Evolutionary conservation across 257 asterid genomes (phyloP).

Genomic region (Ligustrum vulgare): DNA sequence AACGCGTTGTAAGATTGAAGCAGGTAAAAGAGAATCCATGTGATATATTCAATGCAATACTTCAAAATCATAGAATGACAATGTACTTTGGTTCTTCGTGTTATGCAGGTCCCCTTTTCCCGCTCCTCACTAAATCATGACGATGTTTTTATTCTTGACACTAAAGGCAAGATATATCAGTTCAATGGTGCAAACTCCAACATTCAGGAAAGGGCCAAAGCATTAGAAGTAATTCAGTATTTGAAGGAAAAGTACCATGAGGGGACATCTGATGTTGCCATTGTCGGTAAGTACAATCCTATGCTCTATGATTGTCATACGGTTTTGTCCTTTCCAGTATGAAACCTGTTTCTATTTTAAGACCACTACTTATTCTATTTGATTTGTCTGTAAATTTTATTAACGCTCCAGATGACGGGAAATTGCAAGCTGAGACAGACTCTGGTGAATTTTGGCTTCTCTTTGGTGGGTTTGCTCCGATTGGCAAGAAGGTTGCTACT

Average conservation of each 20-base stretch:
- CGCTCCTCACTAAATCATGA: conserved; percentile 97
- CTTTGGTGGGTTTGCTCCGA: conserved; percentile 99
- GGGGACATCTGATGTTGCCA: conserved; percentile 94
- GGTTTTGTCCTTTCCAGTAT: conserved; percentile 11
- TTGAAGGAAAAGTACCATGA: conserved; percentile 95
- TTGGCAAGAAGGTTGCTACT: conserved; percentile 76
- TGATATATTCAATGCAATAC: background rate
- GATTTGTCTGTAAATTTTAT: conserved; percentile 20
- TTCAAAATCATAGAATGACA: conserved; percentile 15
- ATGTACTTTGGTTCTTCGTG: conserved; percentile 21
- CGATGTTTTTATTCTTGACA: conserved; percentile 90
- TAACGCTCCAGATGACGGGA: conserved; percentile 80
- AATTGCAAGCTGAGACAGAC: conserved; percentile 88
- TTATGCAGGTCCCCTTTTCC: conserved; percentile 82
- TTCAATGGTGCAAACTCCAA: conserved; percentile 97
- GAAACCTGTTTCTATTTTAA: conserved; percentile 1
- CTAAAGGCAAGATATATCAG: conserved; percentile 87
- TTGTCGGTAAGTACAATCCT: conserved; percentile 65
- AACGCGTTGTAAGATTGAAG: conserved; percentile 78
- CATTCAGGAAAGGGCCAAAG: conserved; percentile 97
- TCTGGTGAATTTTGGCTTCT: conserved; percentile 99
- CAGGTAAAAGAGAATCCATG: conserved; percentile 49
- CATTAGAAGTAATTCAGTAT: conserved; percentile 92
- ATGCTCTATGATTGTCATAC: background rate
- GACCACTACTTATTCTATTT: conserved; percentile 8